Evolutionary conservation across 805 yeast species (phyloP), one percentile per base, ranked within the genome.

Genomic region (Wickerhamomyces chaumierensis): DNA sequence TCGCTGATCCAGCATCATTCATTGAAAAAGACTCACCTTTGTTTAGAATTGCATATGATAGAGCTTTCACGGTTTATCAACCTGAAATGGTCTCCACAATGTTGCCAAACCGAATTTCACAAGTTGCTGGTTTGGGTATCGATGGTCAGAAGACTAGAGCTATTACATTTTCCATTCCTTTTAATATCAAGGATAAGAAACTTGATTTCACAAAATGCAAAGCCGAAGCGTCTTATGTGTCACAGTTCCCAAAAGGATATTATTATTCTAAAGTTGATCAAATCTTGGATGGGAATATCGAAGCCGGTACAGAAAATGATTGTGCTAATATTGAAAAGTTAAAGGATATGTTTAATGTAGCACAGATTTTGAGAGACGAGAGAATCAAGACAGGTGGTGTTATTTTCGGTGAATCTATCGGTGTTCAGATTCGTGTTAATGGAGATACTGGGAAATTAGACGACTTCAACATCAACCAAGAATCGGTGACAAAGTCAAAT

Each of bases 1-100:
- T 90, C 44, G 96, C 97, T 1, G 87, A 90, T 55, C 96, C 96
- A 0, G 66, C 85, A 0, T 79, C 95, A 0, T 73, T 68, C 44
- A 57, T 84, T 40, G 55, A 52, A 2, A 52, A 51, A 20, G 40
- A 49, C 12, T 47, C 56, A 5, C 35, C 42, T 2, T 45, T 77
- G 18, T 63, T 78, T 15, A 58, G 66, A 35, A 67, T 74, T 37
- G 95, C 94, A 0, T 71, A 66, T 44, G 66, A 65, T 34, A 68
- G 77, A 46, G 73, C 79, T 0, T 60, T 74, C 18, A 85, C 96
- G 0, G 68, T 78, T 1, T 90, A 88, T 52, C 68, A 81, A 18
- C 90, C 94, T 0, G 81, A 77, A 33, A 62, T 63, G 1, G 73
- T 75, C 0, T 56, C 68, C 9, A 75, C 81, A 39, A 80, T 88